These are phyloP conservation scores for Naegleria lovaniensis DNA, from an alignment of 208 protist species.

Conservation along the genomic window DNA sequence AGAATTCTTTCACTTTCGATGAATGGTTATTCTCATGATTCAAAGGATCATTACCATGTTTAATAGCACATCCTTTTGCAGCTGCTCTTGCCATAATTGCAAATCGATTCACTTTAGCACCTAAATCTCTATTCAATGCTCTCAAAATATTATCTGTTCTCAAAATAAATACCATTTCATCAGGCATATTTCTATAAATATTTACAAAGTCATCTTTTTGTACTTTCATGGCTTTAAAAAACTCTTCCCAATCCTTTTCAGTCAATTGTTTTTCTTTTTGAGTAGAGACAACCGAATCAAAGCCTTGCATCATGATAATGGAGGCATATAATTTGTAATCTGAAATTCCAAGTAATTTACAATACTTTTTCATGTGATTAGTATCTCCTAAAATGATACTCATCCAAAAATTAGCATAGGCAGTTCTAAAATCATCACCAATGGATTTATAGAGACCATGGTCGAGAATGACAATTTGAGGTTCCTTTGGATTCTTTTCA, in stretches of 20 bases:
- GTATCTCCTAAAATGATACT: background rate
- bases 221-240: background rate
- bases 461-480: conserved; percentile 23
- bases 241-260: background rate
- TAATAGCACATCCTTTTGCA: background rate
- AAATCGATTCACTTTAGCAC: conserved; percentile 19
- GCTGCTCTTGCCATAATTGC: conserved; percentile 20
- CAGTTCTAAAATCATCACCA: background rate
- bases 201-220: background rate
- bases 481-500: background rate
- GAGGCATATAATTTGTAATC: background rate
- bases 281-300: background rate
- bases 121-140: background rate
- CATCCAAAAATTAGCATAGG: conserved; percentile 1
- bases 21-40: too few relatives aligned
- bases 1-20: background rate
- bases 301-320: background rate
- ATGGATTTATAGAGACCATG: conserved; percentile 1
- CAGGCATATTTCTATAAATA: background rate
- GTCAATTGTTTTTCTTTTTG: background rate
- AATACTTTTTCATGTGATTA: background rate
- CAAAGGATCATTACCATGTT: background rate
- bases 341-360: background rate
- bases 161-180: background rate
- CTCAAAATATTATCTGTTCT: background rate